These are phyloP conservation scores for Heterobasidion irregulare DNA, from an alignment of 1,284 basidiomycete species.

Conservation along the genomic window DNA sequence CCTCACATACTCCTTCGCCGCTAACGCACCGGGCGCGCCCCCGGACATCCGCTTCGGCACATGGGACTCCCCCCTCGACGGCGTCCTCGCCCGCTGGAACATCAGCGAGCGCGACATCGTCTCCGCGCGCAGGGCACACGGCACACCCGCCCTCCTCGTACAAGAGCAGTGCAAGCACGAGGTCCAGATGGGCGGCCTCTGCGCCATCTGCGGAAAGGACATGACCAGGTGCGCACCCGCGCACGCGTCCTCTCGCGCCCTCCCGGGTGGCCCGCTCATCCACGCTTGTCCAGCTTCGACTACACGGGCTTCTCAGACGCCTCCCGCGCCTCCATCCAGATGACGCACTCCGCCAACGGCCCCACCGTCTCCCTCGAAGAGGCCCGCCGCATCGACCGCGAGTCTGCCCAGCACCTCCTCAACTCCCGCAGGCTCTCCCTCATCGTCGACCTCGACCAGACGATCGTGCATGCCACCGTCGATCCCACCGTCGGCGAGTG, in stretches of 20 bases:
- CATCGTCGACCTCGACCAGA: constrained; percentile 98
- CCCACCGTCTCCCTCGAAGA: constrained; percentile 79
- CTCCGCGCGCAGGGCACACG: constrained; percentile 44
- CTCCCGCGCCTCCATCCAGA: constrained; percentile 74
- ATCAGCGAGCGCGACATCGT: constrained; percentile 53
- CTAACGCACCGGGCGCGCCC: constrained; percentile 27
- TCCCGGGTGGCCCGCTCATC: constrained; percentile 2
- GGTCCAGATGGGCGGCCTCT: constrained; percentile 87
- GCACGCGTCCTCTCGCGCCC: constrained; percentile 9
- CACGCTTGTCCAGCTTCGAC: constrained; percentile 49
- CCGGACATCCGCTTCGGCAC: constrained; percentile 74
- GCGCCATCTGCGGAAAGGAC: constrained; percentile 90
- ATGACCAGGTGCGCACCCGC: constrained; percentile 70
- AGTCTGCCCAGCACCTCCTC: constrained; percentile 74
- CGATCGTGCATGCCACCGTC: constrained; percentile 97
- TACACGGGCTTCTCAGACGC: constrained; percentile 81
- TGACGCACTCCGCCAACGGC: constrained; percentile 77
- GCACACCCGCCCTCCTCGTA: constrained; percentile 54
- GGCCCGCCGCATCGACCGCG: constrained; percentile 81
- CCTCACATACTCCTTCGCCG: constrained; percentile 70
- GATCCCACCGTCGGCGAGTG: constrained; percentile 98
- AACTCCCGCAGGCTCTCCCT: constrained; percentile 78
- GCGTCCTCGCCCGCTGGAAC: constrained; percentile 60
- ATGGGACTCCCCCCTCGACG: constrained; percentile 83
- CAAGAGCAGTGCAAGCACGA: constrained; percentile 90